Conservation (phyloP, 164 flowering plant species). For the Macadamia tetraphylla region DNA sequence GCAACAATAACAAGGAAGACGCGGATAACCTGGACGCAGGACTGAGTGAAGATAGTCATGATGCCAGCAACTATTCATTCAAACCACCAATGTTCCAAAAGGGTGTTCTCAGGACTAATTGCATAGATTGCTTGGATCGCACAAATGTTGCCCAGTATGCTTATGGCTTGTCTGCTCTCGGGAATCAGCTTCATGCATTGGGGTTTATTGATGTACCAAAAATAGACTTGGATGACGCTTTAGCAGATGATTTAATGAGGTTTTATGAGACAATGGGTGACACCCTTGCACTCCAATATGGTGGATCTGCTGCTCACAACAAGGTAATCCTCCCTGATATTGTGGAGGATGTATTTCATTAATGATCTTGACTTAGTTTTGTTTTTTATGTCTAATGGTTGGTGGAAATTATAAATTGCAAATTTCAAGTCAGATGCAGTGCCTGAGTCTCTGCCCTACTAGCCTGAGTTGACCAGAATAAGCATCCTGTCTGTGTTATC, state of each 20-base stretch:
- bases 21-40: slow-evolving; percentile 19
- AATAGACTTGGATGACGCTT: slow-evolving; percentile 49
- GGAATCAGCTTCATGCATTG: slow-evolving; percentile 69
- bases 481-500: no score
- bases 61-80: slow-evolving; percentile 16
- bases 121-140: slow-evolving; percentile 98
- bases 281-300: slow-evolving; percentile 90
- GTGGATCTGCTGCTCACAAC: slow-evolving; percentile 98
- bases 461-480: not conserved
- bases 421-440: no score
- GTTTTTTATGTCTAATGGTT: not conserved
- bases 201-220: slow-evolving; percentile 42
- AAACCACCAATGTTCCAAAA: slow-evolving; percentile 54
- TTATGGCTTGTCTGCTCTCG: slow-evolving; percentile 85
- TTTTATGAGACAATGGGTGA: slow-evolving; percentile 92
- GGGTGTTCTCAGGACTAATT: slow-evolving; percentile 90
- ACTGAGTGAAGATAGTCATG: slow-evolving; percentile 16
- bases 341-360: not conserved
- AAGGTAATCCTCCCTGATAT: slow-evolving; percentile 46
- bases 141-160: slow-evolving; percentile 96
- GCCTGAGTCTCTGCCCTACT: not conserved
- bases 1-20: slow-evolving; percentile 23
- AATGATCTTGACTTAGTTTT: not conserved
- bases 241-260: slow-evolving; percentile 68
- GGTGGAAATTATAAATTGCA: not conserved